A percentile compares a stretch with the other conserved stretches of the same genome.
phyloP scores from a whole-genome alignment of 257 asterid species.

The Cinchona pubescens region DNA sequence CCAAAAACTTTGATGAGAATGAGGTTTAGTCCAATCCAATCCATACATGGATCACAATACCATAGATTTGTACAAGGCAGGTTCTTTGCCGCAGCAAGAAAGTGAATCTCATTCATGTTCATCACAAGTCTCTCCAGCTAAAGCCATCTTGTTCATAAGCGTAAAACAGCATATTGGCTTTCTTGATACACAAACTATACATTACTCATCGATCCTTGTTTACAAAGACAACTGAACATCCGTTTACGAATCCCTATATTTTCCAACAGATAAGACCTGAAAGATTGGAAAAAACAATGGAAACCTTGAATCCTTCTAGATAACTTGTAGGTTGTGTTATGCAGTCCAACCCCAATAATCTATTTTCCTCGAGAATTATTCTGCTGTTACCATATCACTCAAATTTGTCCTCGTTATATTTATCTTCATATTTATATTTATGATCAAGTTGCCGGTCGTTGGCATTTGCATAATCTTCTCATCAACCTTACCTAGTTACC shows the following conservation, averaged over 20 bases:
- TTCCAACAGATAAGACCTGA: too few species aligned
- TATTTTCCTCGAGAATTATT: neutral
- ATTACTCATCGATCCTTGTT: too few species aligned
- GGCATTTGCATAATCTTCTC: neutral
- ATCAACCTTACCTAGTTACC: neutral
- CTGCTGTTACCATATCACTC: neutral
- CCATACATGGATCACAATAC: neutral
- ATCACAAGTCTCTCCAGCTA: neutral
- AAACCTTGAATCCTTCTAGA: too few species aligned
- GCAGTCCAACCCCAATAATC: too few species aligned
- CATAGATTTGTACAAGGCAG: neutral
- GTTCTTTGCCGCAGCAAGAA: neutral
- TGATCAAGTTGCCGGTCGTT: neutral
- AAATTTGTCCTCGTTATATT: neutral
- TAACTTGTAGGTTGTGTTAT: too few species aligned
- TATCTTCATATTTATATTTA: neutral
- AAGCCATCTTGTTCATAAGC: neutral
- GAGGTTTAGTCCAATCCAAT: neutral
- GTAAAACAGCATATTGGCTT: neutral
- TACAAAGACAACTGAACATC: too few species aligned
- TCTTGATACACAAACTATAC: neutral
- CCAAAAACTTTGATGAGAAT: neutral
- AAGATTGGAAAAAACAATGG: too few species aligned
- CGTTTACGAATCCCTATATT: too few species aligned
- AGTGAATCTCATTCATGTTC: neutral